Conservation (phyloP, 495 filamentous ascomycete species). For the Annulohypoxylon stygium region DNA sequence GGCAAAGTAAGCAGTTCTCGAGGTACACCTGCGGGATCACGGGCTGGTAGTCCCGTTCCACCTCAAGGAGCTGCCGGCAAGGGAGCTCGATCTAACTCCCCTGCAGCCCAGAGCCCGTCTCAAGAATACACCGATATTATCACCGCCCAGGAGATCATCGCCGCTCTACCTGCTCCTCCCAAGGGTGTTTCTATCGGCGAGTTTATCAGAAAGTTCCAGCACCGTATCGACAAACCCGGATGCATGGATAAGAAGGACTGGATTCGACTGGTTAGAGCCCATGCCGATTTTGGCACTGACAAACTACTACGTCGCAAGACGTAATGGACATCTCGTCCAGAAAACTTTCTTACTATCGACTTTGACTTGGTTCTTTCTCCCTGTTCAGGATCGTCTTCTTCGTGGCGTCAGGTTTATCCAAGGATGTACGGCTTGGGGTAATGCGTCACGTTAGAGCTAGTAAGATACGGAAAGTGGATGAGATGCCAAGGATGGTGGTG, state of each 20-base stretch:
- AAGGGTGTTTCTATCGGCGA: slow-evolving; percentile 73
- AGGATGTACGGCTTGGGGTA: slow-evolving; percentile 1
- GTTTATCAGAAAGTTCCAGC: slow-evolving; percentile 72
- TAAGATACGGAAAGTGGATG: background rate
- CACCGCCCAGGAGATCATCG: slow-evolving; percentile 74
- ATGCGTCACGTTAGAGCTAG: slow-evolving; percentile 14
- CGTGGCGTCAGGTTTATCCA: background rate
- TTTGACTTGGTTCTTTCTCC: background rate
- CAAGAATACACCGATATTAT: slow-evolving; percentile 28
- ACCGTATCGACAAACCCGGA: slow-evolving; percentile 65
- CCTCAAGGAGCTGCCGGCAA: slow-evolving; percentile 29
- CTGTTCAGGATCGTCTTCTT: slow-evolving; percentile 1
- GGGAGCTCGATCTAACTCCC: slow-evolving; percentile 47
- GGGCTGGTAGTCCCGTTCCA: slow-evolving; percentile 64
- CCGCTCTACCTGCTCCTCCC: slow-evolving; percentile 70
- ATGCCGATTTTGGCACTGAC: slow-evolving; percentile 57
- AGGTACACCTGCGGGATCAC: slow-evolving; percentile 66
- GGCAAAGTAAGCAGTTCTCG: slow-evolving; percentile 57
- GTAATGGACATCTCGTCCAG: slow-evolving; percentile 7
- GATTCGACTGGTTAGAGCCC: slow-evolving; percentile 66
- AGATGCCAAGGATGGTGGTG: background rate
- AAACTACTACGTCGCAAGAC: slow-evolving; percentile 62
- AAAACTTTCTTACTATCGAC: slow-evolving; percentile 1
- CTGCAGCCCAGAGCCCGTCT: slow-evolving; percentile 55
- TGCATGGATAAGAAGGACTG: slow-evolving; percentile 62